phyloP scores from a whole-genome alignment of 345 rosid genomes.

The Ailanthus altissimus region DNA sequence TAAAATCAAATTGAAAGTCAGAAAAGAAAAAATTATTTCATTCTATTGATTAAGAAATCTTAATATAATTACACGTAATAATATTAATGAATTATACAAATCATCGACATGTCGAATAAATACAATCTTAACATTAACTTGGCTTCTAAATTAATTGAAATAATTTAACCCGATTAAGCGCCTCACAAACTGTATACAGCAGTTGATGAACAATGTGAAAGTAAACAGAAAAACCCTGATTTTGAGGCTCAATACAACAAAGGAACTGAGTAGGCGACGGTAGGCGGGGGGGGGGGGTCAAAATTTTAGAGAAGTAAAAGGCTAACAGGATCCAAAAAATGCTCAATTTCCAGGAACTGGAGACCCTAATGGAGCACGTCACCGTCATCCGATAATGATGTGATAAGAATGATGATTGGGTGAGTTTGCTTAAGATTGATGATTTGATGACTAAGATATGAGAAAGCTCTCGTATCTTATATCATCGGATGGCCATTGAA shows the following conservation, averaged over 20 bases:
- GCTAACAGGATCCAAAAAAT: not conserved
- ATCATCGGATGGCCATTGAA: conserved; percentile 23
- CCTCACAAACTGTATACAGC: too few relatives aligned
- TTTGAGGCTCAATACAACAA: not conserved
- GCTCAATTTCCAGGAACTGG: not conserved
- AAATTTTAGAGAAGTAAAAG: too few relatives aligned
- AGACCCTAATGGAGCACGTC: not conserved
- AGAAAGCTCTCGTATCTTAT: conserved; percentile 2
- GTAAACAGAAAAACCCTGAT: not conserved
- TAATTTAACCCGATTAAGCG: too few relatives aligned
- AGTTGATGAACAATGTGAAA: not conserved
- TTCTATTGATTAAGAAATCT: too few relatives aligned
- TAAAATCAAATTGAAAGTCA: too few relatives aligned
- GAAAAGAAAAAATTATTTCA: too few relatives aligned
- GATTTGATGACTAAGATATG: conserved; percentile 32
- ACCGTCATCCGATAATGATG: not conserved
- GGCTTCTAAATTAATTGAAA: too few relatives aligned
- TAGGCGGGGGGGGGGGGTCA: conserved; percentile 17
- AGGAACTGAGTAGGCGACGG: too few relatives aligned
- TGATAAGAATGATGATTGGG: conserved; percentile 39
- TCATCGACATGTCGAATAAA: too few relatives aligned
- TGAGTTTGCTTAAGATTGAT: conserved; percentile 29
- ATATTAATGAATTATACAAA: too few relatives aligned
- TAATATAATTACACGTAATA: too few relatives aligned
- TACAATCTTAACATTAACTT: too few relatives aligned